A percentile compares a stretch with the other conserved stretches of the same genome.
Evolutionary conservation across 2,329 filamentous ascomycete species (phyloP).

Genomic region (Trichoderma breve): DNA sequence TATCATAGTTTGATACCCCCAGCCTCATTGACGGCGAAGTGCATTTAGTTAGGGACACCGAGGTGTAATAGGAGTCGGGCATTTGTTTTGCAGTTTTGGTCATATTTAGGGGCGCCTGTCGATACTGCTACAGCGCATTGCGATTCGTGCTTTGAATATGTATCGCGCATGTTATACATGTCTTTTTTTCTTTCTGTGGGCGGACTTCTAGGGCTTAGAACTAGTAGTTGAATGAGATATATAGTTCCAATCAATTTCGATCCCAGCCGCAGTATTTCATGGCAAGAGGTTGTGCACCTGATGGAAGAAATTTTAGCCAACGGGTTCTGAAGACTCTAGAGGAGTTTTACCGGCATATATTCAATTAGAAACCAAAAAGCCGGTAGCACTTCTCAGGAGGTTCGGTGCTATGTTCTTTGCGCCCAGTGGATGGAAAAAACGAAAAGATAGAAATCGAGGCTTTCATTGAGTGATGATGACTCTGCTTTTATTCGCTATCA

Average conservation of each 20-base stretch:
- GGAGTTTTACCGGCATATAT: conserved; percentile 21
- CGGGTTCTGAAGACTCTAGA: conserved; percentile 11
- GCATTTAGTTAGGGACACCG: conserved; percentile 20
- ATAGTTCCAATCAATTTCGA: neutral
- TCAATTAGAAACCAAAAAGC: conserved; percentile 14
- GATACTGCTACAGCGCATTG: conserved; percentile 14
- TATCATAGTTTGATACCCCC: conserved; percentile 23
- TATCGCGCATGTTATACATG: conserved; percentile 16
- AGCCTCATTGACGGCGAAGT: conserved; percentile 19
- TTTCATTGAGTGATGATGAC: neutral
- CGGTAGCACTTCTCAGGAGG: conserved; percentile 1
- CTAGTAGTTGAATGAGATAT: conserved; percentile 6
- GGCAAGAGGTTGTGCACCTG: conserved; percentile 6
- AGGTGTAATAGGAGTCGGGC: conserved; percentile 22
- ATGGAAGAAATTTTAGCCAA: conserved; percentile 23
- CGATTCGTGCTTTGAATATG: conserved; percentile 19
- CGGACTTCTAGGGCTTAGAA: conserved; percentile 18
- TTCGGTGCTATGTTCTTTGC: neutral
- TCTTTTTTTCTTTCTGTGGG: conserved; percentile 9
- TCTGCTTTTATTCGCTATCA: neutral
- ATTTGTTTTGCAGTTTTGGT: conserved; percentile 19
- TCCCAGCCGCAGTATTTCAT: neutral
- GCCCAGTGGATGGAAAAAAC: neutral
- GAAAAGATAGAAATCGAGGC: neutral
- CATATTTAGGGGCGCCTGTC: conserved; percentile 15